Evolutionary conservation across 1,284 basidiomycete genomes (phyloP).

Genomic region (Cutaneotrichosporon cyanovorans): DNA sequence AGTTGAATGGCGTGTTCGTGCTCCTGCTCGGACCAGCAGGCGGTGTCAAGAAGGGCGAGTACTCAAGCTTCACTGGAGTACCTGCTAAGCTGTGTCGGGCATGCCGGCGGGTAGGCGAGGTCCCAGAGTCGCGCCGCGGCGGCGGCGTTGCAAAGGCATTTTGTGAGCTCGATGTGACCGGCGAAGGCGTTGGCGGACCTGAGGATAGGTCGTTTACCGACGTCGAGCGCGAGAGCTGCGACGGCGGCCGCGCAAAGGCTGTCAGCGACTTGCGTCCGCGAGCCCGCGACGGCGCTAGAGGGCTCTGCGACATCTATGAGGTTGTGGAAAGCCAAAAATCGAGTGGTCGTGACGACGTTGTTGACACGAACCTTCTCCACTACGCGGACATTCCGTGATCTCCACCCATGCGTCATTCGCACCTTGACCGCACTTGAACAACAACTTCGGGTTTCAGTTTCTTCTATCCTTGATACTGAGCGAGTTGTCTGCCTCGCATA

Average conservation of each 20-base stretch:
- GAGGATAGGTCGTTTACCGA: conserved; percentile 10
- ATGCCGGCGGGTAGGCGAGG: not conserved
- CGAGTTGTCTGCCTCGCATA: not conserved
- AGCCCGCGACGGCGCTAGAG: conserved; percentile 28
- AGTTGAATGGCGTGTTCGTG: conserved; percentile 36
- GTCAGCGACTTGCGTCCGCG: conserved; percentile 24
- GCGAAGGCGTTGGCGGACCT: not conserved
- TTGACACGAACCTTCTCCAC: too few relatives aligned
- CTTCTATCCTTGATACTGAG: too few relatives aligned
- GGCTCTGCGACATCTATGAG: conserved; percentile 38
- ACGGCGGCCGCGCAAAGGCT: conserved; percentile 36
- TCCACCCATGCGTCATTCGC: too few relatives aligned
- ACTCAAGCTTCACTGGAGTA: not conserved
- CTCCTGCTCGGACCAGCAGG: conserved; percentile 27
- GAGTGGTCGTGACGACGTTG: too few relatives aligned
- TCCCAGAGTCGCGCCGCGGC: not conserved
- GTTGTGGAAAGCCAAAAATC: too few relatives aligned
- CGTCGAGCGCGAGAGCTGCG: conserved; percentile 25
- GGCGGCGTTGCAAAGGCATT: conserved; percentile 12
- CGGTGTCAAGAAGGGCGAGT: conserved; percentile 38
- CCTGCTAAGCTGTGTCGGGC: not conserved
- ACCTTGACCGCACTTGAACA: too few relatives aligned
- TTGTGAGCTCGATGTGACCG: not conserved
- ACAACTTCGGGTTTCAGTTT: too few relatives aligned
- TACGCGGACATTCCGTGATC: too few relatives aligned